phyloP scores from a whole-genome alignment of 768 basidiomycete genomes.

The Russula sp. region DNA sequence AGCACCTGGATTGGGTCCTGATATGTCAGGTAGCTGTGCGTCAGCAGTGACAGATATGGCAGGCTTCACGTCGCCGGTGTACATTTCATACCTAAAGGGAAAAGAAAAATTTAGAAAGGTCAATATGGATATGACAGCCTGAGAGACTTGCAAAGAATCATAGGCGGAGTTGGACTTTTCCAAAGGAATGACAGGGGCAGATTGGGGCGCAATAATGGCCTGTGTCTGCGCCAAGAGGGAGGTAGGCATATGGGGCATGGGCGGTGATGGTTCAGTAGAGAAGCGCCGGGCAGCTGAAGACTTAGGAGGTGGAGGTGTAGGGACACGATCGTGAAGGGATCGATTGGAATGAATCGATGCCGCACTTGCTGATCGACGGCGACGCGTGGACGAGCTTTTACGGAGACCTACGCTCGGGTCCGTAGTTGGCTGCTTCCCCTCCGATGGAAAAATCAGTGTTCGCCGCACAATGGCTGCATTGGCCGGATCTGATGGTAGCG shows the following conservation, averaged over 20 bases:
- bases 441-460: slow-evolving; percentile 75
- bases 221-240: slow-evolving; percentile 41
- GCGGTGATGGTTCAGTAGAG: slow-evolving; percentile 60
- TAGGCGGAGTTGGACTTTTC: slow-evolving; percentile 69
- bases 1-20: slow-evolving; percentile 26
- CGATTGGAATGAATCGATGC: slow-evolving; percentile 53
- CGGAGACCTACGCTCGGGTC: slow-evolving; percentile 37
- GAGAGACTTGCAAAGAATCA: slow-evolving; percentile 64
- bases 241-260: slow-evolving; percentile 58
- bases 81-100: slow-evolving; percentile 68
- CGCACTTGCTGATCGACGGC: slow-evolving; percentile 58
- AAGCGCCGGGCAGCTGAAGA: slow-evolving; percentile 50
- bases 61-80: slow-evolving; percentile 51
- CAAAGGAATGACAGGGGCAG: slow-evolving; percentile 37
- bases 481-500: slow-evolving; percentile 15
- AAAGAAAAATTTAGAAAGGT: slow-evolving; percentile 15
- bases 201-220: slow-evolving; percentile 32
- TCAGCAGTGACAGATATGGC: slow-evolving; percentile 35
- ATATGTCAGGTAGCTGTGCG: slow-evolving; percentile 26
- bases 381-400: slow-evolving; percentile 37
- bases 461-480: slow-evolving; percentile 54
- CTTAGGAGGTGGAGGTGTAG: slow-evolving; percentile 80
- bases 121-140: slow-evolving; percentile 17
- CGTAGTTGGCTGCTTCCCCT: slow-evolving; percentile 49
- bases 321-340: slow-evolving; percentile 74